Evolutionary conservation across 2,329 filamentous ascomycete species (phyloP).

Genomic region (Fusarium humuli): DNA sequence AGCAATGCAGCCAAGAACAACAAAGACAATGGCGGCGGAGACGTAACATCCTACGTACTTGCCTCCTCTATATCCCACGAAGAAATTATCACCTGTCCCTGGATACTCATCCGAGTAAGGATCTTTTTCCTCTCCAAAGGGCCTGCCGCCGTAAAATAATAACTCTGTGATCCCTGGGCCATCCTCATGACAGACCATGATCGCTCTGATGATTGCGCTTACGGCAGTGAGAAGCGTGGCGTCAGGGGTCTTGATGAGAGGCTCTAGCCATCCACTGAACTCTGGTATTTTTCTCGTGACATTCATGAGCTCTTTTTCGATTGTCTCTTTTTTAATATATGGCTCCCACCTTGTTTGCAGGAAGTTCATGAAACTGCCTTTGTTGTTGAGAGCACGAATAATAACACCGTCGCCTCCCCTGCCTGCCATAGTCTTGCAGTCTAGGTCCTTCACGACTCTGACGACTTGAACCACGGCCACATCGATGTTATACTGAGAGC

Average conservation of each 20-base stretch:
- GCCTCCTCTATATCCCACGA: neutral
- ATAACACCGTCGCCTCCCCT: neutral
- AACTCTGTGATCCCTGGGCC: neutral
- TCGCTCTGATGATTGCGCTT: conserved; percentile 1
- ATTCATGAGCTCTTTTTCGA: neutral
- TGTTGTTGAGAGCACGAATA: neutral
- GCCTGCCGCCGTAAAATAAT: no score
- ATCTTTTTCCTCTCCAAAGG: neutral
- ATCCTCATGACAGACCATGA: neutral
- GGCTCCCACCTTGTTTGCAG: neutral
- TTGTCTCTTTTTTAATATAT: fast-evolving
- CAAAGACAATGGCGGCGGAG: conserved; percentile 3
- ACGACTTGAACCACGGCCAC: neutral
- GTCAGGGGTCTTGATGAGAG: neutral
- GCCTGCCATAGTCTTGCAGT: neutral
- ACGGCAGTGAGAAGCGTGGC: neutral
- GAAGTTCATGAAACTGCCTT: neutral
- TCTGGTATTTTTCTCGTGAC: neutral
- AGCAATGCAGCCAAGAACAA: conserved; percentile 12
- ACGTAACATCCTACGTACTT: neutral
- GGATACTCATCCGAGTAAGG: neutral
- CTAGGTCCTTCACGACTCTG: neutral
- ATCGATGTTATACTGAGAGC: neutral
- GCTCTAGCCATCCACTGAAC: conserved; percentile 1
- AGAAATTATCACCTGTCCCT: neutral